Evolutionary conservation across 2,329 filamentous ascomycete species (phyloP).

Genomic region (Davidsoniella australis): DNA sequence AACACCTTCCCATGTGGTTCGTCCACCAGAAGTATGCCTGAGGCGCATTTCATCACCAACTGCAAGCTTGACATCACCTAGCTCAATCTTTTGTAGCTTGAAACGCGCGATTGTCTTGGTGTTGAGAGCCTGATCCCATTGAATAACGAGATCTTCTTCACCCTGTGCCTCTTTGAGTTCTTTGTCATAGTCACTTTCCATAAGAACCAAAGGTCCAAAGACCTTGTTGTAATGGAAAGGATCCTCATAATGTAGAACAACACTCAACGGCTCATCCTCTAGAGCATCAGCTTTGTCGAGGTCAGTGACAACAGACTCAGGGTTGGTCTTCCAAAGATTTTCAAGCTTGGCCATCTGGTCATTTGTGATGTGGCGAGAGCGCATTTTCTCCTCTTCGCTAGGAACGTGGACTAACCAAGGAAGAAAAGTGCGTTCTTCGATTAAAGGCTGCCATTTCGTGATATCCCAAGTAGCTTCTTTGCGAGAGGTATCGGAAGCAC

Average conservation of each 20-base stretch:
- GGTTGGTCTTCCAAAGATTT: constrained; percentile 96
- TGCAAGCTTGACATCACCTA: constrained; percentile 92
- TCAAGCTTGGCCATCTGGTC: constrained; percentile 93
- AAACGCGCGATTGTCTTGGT: constrained; percentile 96
- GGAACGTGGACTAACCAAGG: constrained; percentile 83
- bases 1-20: constrained; percentile 87
- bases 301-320: constrained; percentile 72
- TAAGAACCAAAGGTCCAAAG: constrained; percentile 94
- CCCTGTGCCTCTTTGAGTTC: constrained; percentile 97
- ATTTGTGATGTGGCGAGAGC: constrained; percentile 79
- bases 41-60: constrained; percentile 97
- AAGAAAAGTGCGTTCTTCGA: constrained; percentile 89
- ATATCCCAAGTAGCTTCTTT: constrained; percentile 99
- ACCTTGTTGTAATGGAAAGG: constrained; percentile 98
- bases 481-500: constrained; percentile 81
- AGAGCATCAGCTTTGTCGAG: constrained; percentile 44
- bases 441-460: constrained; percentile 90
- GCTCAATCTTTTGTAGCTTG: constrained; percentile 87
- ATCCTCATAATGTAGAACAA: constrained; percentile 87
- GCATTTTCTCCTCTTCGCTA: constrained; percentile 86
- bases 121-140: constrained; percentile 90
- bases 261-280: constrained; percentile 87
- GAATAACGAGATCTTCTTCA: constrained; percentile 83
- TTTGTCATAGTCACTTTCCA: constrained; percentile 97
- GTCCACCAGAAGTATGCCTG: constrained; percentile 72